Conservation (phyloP, 345 rosid genomes). For the Arabidopsis suecica region DNA sequence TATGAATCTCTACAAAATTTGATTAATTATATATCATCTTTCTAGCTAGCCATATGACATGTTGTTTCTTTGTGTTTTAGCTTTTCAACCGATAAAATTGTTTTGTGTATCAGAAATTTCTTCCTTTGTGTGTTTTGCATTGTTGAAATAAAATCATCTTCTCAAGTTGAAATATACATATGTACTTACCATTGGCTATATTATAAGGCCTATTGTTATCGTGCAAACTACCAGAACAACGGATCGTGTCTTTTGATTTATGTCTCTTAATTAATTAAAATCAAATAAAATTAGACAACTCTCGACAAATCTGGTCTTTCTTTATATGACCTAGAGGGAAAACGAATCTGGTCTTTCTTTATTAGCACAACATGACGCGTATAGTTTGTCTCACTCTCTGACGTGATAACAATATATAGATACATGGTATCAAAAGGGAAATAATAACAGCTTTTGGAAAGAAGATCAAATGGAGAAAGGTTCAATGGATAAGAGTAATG, state of each 20-base stretch:
- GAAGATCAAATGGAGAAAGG: not conserved
- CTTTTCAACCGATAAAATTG: not conserved
- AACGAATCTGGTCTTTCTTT: constrained; percentile 30
- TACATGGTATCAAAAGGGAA: not conserved
- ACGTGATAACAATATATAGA: not conserved
- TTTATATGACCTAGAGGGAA: not conserved
- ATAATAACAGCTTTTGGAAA: not conserved
- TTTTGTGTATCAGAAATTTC: not conserved
- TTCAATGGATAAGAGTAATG: constrained; percentile 36
- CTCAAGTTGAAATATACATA: not conserved
- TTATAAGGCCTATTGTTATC: too few species aligned
- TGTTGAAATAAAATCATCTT: not conserved
- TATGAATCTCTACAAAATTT: constrained; percentile 20
- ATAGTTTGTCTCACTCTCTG: constrained; percentile 23
- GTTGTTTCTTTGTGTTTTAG: not conserved
- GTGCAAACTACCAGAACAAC: too few species aligned
- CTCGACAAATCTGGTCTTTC: too few species aligned
- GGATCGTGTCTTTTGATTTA: not conserved
- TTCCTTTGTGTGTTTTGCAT: not conserved
- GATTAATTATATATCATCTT: constrained; percentile 17
- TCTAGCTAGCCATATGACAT: constrained; percentile 13
- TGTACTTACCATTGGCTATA: not conserved
- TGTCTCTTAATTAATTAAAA: not conserved
- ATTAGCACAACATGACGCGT: constrained; percentile 1
- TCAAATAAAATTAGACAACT: not conserved